These are phyloP conservation scores for Citrus medica DNA, from an alignment of 345 rosid genomes.

Conservation along the genomic window DNA sequence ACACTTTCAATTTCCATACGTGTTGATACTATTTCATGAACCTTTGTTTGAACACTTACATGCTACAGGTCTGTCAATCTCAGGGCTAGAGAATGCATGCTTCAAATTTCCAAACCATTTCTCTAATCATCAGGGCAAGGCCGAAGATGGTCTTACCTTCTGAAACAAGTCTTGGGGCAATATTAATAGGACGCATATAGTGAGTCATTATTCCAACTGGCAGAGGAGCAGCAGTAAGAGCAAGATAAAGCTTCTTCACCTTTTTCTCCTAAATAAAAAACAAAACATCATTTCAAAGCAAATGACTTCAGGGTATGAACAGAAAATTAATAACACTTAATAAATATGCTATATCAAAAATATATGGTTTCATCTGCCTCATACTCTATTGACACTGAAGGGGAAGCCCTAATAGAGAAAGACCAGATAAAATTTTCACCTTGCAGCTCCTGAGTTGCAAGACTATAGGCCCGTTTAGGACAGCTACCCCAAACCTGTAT, in stretches of 20 bases:
- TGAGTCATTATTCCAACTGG: slow-evolving; percentile 75
- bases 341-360: neutral
- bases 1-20: neutral
- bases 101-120: slow-evolving; percentile 1
- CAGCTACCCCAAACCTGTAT: too few species aligned
- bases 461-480: neutral
- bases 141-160: slow-evolving; percentile 44
- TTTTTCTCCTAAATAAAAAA: slow-evolving; percentile 48
- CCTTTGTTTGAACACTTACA: neutral
- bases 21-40: neutral
- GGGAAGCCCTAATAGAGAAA: neutral
- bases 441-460: neutral
- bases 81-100: neutral
- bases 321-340: neutral
- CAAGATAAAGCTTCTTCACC: slow-evolving; percentile 88
- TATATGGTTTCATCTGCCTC: neutral
- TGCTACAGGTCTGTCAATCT: neutral
- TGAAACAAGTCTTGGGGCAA: slow-evolving; percentile 83
- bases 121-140: slow-evolving; percentile 5
- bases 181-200: slow-evolving; percentile 83
- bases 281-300: neutral
- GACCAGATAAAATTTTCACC: neutral
- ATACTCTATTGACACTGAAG: neutral
- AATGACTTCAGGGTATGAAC: neutral
- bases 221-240: slow-evolving; percentile 78